phyloP scores from a whole-genome alignment of 257 asterid species.

The Solanum tarapatanum region DNA sequence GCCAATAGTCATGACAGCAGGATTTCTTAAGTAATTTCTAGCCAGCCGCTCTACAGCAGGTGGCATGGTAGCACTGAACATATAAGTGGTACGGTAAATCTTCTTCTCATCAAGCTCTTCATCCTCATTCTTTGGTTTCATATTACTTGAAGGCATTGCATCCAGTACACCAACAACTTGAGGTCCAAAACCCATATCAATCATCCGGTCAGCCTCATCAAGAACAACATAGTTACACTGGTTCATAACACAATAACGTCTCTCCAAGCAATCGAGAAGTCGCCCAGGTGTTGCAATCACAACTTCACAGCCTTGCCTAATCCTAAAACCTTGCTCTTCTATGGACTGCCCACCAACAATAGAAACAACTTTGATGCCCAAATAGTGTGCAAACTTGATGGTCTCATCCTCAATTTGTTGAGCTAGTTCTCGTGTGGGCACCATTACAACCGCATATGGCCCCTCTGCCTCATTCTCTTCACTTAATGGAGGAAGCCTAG shows the following conservation, averaged over 20 bases:
- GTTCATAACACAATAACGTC: conserved; percentile 40
- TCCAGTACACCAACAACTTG: conserved; percentile 48
- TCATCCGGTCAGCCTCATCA: conserved; percentile 32
- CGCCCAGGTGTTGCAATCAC: conserved; percentile 56
- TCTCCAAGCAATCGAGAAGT: conserved; percentile 42
- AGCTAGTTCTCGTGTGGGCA: not conserved
- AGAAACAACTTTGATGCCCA: conserved; percentile 45
- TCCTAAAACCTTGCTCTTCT: conserved; percentile 40
- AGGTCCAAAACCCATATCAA: conserved; percentile 59
- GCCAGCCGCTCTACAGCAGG: conserved; percentile 53
- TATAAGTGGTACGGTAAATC: conserved; percentile 45
- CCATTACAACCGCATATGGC: not conserved
- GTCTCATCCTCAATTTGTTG: not conserved
- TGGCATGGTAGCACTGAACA: conserved; percentile 61
- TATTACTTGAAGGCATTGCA: conserved; percentile 57
- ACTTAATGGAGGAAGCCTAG: conserved; percentile 31
- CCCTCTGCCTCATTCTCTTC: conserved; percentile 32
- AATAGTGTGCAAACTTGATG: conserved; percentile 28
- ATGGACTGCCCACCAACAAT: conserved; percentile 51
- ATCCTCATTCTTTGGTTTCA: conserved; percentile 52
- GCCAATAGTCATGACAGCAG: conserved; percentile 43
- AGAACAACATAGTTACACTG: conserved; percentile 50
- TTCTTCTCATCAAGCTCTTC: conserved; percentile 44
- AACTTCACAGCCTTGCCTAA: conserved; percentile 47
- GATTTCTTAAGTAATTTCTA: conserved; percentile 44